phyloP scores from a whole-genome alignment of 208 protist species.

The Trypanosoma melophagium region DNA sequence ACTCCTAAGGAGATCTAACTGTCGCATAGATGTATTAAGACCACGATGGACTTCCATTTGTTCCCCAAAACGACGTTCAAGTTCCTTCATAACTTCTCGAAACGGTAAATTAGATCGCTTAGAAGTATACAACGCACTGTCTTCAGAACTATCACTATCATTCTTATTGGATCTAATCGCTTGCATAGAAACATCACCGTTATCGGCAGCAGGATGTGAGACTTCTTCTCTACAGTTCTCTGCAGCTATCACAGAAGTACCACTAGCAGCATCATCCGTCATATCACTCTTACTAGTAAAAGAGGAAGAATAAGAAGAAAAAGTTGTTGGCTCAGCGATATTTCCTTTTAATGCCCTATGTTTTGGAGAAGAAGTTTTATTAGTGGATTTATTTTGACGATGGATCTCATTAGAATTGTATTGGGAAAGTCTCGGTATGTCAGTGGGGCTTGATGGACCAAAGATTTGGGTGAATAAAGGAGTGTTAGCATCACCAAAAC shows the following conservation, averaged over 20 bases:
- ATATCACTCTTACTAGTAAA: not conserved
- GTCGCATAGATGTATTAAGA: conserved; percentile 33
- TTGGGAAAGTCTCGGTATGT: not conserved
- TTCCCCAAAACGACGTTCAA: conserved; percentile 54
- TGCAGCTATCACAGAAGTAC: not conserved
- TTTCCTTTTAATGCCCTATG: no score
- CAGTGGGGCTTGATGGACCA: not conserved
- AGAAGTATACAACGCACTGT: not conserved
- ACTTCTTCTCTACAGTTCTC: not conserved
- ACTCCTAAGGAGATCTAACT: conserved; percentile 30
- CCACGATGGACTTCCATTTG: conserved; percentile 68
- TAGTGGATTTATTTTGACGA: not conserved
- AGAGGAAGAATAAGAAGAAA: no score
- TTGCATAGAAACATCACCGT: not conserved
- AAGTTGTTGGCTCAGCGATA: no score
- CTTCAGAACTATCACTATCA: not conserved
- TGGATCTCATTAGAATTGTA: not conserved
- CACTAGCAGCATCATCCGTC: not conserved
- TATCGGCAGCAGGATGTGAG: not conserved
- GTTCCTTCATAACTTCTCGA: conserved; percentile 35
- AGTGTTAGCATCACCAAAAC: conserved; percentile 35
- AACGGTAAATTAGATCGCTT: conserved; percentile 36
- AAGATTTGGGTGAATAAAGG: conserved; percentile 40
- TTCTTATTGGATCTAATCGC: not conserved
- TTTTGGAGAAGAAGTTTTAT: no score